Evolutionary conservation across 2,329 filamentous ascomycete species (phyloP), one percentile per base, ranked within the genome.

Genomic region (Neonectria faginata): DNA sequence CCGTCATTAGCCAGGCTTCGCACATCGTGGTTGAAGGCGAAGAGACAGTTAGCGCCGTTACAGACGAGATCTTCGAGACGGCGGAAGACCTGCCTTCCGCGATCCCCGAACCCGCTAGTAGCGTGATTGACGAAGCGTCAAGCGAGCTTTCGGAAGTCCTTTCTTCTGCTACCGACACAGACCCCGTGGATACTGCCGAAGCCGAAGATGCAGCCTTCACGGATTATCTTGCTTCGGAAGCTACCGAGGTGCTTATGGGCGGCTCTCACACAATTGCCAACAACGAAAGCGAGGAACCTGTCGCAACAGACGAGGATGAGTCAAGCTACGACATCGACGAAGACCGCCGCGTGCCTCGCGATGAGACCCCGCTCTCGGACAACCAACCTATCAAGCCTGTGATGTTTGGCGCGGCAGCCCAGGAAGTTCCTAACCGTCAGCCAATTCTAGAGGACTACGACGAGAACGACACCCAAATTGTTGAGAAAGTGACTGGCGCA

Each of bases 361-460:
- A 74, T 2, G 72, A 75, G 53, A 72, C 68, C 3, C 68, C 71
- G 16, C 56, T 68, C 0, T 69, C 69, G 3, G 74, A 77, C 1
- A 76, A 78, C 1, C 62, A 76, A 2, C 70, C 75, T 5, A 75
- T 86, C 52, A 85, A 85, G 69, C 78, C 82, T 5, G 83, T 79
- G 7, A 77, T 85, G 42, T 80, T 87, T 36, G 85, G 85, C 52
- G 85, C 82, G 16, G 82, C 81, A 1, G 85, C 85, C 3, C 82
- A 86, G 64, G 79, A 79, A 9, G 84, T 85, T 0, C 80, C 85
- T 7, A 81, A 79, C 36, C 79, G 82, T 39, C 75, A 81, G 62
- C 82, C 82, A 12, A 80, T 87, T n/a, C 68, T 87, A 20, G 85
- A 86, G 11, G 82, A 85, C 9, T 81, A 85, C 45, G 73, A 78